phyloP scores from a whole-genome alignment of 2,329 filamentous ascomycete species.

The Fusarium graminum region DNA sequence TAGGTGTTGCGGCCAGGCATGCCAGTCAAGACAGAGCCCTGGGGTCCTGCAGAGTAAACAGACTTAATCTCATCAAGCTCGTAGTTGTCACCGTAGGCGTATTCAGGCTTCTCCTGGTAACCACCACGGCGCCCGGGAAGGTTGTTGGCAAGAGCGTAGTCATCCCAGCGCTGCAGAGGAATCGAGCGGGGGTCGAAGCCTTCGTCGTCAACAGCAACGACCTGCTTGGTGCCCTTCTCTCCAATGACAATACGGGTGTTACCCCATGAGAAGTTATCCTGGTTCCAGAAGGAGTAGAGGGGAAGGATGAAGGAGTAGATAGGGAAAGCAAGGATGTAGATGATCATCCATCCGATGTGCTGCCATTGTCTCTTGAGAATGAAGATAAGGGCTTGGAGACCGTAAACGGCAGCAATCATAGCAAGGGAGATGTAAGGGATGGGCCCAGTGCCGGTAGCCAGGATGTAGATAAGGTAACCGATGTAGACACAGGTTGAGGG shows the following conservation, averaged over 20 bases:
- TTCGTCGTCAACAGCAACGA: conserved; percentile 88
- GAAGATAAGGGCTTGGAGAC: conserved; percentile 95
- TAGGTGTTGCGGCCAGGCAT: conserved; percentile 80
- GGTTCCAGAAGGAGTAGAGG: conserved; percentile 99
- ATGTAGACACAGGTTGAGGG: conserved; percentile 90
- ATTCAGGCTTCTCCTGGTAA: conserved; percentile 72
- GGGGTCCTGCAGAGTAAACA: conserved; percentile 92
- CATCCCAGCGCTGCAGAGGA: conserved; percentile 96
- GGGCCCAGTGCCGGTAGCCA: conserved; percentile 76
- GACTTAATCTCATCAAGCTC: conserved; percentile 99
- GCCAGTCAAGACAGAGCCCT: conserved; percentile 87
- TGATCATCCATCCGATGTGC: conserved; percentile 99
- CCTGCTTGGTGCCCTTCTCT: conserved; percentile 89
- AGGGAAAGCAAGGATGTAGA: conserved; percentile 95
- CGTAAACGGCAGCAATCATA: conserved; percentile 92
- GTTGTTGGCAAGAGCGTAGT: conserved; percentile 88
- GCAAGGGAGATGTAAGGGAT: conserved; percentile 90
- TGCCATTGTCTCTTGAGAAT: conserved; percentile 98
- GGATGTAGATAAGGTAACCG: conserved; percentile 85
- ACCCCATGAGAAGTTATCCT: conserved; percentile 99
- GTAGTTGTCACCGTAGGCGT: conserved; percentile 80
- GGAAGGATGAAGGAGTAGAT: conserved; percentile 93
- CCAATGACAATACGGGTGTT: conserved; percentile 97
- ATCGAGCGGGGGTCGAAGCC: conserved; percentile 92
- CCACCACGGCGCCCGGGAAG: conserved; percentile 90